Conservation (phyloP, 371 early-diverging fungal species). For the Apophysomyces ossiformis region DNA sequence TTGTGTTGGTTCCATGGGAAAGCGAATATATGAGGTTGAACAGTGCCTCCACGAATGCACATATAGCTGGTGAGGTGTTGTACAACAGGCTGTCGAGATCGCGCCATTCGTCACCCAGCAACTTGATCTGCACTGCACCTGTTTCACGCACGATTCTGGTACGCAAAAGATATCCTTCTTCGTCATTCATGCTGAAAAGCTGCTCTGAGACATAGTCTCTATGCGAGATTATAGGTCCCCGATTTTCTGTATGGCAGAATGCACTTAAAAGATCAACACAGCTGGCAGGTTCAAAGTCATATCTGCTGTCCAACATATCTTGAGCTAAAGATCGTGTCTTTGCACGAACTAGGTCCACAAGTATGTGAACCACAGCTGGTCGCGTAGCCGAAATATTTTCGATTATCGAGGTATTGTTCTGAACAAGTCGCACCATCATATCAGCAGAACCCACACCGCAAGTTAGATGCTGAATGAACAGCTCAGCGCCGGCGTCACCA, state of each 20-base stretch:
- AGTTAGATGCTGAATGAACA: constrained; percentile 32
- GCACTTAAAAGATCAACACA: constrained; percentile 26
- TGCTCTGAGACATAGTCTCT: constrained; percentile 24
- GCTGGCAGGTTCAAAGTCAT: constrained; percentile 22
- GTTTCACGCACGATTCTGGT: constrained; percentile 18
- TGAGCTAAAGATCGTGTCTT: constrained; percentile 6
- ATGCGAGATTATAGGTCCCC: constrained; percentile 16
- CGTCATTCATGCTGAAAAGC: constrained; percentile 16
- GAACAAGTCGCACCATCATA: constrained; percentile 29
- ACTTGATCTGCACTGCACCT: constrained; percentile 22
- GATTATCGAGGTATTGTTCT: constrained; percentile 22
- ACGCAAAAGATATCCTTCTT: constrained; percentile 19
- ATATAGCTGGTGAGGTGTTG: constrained; percentile 13
- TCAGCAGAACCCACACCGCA: constrained; percentile 35
- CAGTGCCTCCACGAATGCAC: constrained; percentile 21
- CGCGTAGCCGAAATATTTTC: constrained; percentile 18
- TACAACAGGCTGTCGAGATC: constrained; percentile 21
- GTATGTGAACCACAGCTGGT: constrained; percentile 17
- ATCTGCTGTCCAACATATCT: constrained; percentile 4
- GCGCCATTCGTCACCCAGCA: constrained; percentile 29
- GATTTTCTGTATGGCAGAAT: constrained; percentile 20
- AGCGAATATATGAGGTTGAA: constrained; percentile 31
- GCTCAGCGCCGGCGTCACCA: constrained; percentile 30
- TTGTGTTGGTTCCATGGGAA: constrained; percentile 22
- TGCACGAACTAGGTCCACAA: constrained; percentile 14